Conservation (phyloP, 306 rosid species). For the Phaseolus lunatus region DNA sequence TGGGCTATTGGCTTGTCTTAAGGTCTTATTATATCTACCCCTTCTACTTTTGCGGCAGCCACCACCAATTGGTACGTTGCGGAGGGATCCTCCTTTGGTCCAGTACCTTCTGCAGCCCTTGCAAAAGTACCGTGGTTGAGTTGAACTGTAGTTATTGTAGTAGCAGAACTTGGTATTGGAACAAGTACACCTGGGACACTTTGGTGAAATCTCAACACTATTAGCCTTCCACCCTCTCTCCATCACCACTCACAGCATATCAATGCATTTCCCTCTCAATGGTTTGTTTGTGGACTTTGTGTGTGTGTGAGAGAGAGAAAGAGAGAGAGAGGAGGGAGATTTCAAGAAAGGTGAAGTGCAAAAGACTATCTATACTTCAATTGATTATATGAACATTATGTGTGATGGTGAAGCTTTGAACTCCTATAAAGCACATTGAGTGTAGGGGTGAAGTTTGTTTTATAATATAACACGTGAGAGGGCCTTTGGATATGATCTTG, state of each 20-base stretch:
- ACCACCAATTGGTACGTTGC: slow-evolving; percentile 79
- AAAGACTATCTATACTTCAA: not conserved
- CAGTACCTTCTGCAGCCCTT: slow-evolving; percentile 81
- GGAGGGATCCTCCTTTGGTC: slow-evolving; percentile 88
- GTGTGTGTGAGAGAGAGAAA: not conserved
- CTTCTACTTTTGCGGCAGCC: slow-evolving; percentile 60
- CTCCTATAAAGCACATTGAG: slow-evolving; percentile 50
- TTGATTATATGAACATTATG: slow-evolving; percentile 41
- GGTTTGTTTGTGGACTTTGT: not conserved
- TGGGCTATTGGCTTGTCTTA: slow-evolving; percentile 37
- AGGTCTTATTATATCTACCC: slow-evolving; percentile 32
- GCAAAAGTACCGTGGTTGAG: slow-evolving; percentile 86
- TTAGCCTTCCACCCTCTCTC: slow-evolving; percentile 74
- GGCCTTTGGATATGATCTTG: slow-evolving; percentile 44
- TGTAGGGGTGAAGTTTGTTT: slow-evolving; percentile 36
- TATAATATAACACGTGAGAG: slow-evolving; percentile 50
- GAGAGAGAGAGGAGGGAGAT: not conserved
- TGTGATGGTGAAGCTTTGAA: slow-evolving; percentile 23
- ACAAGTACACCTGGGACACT: slow-evolving; percentile 80
- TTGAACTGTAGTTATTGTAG: slow-evolving; percentile 84
- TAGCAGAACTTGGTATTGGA: slow-evolving; percentile 84
- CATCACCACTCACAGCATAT: slow-evolving; percentile 48
- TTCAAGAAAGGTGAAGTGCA: slow-evolving; percentile 32
- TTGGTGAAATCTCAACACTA: slow-evolving; percentile 65
- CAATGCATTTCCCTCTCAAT: slow-evolving; percentile 26